Evolutionary conservation across 169 alveolate genomes (phyloP).

Genomic region (Cryptosporidium meleagridis): DNA sequence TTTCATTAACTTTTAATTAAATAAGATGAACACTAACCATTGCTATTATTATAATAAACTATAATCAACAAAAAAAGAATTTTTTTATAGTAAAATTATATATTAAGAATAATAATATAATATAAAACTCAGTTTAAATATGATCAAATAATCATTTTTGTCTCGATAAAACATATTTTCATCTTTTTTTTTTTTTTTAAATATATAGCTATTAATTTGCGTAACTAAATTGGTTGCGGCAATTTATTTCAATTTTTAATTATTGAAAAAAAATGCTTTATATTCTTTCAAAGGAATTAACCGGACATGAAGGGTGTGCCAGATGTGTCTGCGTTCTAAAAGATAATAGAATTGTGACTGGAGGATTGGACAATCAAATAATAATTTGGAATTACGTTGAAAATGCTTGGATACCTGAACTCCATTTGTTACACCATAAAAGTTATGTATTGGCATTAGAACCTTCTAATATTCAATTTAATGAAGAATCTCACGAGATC

Average conservation of each 20-base stretch:
- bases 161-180: background rate
- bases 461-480: background rate
- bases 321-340: slow-evolving; percentile 50
- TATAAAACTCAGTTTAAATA: too few species aligned
- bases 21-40: background rate
- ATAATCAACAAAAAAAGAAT: too few species aligned
- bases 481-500: background rate
- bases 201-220: background rate
- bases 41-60: background rate
- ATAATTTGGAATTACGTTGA: slow-evolving; percentile 21
- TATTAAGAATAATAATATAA: too few species aligned
- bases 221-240: background rate
- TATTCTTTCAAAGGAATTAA: slow-evolving; percentile 35
- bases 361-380: slow-evolving; percentile 51
- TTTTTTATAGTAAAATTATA: too few species aligned
- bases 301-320: slow-evolving; percentile 46
- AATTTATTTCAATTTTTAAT: background rate
- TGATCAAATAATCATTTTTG: background rate
- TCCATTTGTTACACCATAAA: slow-evolving; percentile 3
- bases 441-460: slow-evolving; percentile 50
- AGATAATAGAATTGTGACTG: slow-evolving; percentile 55
- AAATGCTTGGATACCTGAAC: slow-evolving; percentile 16
- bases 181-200: background rate
- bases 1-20: background rate
- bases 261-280: slow-evolving; percentile 12